Conservation (phyloP, 2,329 filamentous ascomycete species). For the Shiraia bambusicola region DNA sequence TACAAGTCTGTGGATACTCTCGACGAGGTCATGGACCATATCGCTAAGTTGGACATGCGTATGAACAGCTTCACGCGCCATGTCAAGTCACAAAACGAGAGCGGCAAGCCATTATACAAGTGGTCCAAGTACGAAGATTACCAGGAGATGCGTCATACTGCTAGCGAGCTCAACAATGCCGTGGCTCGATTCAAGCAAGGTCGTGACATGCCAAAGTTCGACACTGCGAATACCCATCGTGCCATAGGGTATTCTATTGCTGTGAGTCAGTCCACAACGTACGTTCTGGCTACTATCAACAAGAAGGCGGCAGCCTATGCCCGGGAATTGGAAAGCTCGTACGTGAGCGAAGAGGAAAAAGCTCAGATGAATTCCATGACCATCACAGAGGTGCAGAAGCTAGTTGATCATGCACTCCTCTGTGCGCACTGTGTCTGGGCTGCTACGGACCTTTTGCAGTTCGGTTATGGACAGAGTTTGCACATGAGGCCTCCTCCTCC, state of each 20-base stretch:
- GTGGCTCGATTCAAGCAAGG: conserved; percentile 1
- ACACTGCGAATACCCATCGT: neutral
- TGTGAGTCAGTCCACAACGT: conserved; percentile 11
- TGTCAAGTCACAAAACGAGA: conserved; percentile 6
- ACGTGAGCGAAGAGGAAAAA: conserved; percentile 6
- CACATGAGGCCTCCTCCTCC: neutral
- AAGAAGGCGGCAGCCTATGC: conserved; percentile 12
- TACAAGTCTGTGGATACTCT: neutral
- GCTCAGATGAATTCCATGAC: conserved; percentile 7
- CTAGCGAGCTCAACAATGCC: conserved; percentile 7
- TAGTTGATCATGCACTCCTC: conserved; percentile 15
- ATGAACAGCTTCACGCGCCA: conserved; percentile 14
- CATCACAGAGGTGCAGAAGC: conserved; percentile 13
- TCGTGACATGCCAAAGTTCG: conserved; percentile 1
- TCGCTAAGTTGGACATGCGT: conserved; percentile 10
- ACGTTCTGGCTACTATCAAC: conserved; percentile 14
- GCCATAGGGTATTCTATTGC: conserved; percentile 6
- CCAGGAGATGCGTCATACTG: conserved; percentile 1
- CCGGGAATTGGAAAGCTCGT: conserved; percentile 10
- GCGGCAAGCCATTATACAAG: conserved; percentile 13
- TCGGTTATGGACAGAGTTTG: too few relatives aligned
- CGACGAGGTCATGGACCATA: conserved; percentile 7
- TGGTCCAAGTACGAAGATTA: conserved; percentile 18
- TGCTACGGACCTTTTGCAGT: conserved; percentile 15
- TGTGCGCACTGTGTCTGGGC: conserved; percentile 16